phyloP scores from a whole-genome alignment of 352 stramenopile genomes.

The Globisporangium emineosum region DNA sequence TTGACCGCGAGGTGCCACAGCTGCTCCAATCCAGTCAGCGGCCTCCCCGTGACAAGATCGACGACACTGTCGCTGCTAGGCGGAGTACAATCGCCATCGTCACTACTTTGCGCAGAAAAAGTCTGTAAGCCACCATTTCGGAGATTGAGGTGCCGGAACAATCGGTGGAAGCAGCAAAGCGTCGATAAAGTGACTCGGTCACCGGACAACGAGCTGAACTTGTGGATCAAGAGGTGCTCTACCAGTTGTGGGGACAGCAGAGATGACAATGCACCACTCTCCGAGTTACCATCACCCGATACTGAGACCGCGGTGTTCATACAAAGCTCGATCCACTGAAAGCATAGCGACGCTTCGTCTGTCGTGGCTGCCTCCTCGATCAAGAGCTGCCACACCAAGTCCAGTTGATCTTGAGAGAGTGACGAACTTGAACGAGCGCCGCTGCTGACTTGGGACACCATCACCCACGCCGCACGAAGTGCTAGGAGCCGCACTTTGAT shows the following conservation, averaged over 20 bases:
- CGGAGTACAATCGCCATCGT: background rate
- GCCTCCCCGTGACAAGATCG: constrained; percentile 38
- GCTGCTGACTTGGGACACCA: constrained; percentile 19
- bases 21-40: constrained; percentile 43
- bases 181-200: constrained; percentile 40
- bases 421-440: constrained; percentile 13
- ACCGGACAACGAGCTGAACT: constrained; percentile 38
- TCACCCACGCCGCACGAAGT: constrained; percentile 51
- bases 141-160: constrained; percentile 67
- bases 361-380: constrained; percentile 27
- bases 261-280: constrained; percentile 6
- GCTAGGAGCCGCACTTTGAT: constrained; percentile 55
- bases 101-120: constrained; percentile 14
- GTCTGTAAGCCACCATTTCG: constrained; percentile 33
- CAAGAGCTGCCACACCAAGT: constrained; percentile 46
- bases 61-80: constrained; percentile 8
- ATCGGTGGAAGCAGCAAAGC: constrained; percentile 62
- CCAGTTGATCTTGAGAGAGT: constrained; percentile 23
- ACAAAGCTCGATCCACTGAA: constrained; percentile 75
- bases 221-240: constrained; percentile 32
- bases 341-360: constrained; percentile 60
- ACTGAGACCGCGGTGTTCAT: constrained; percentile 30
- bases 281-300: background rate
- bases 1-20: constrained; percentile 62
- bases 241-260: constrained; percentile 25